Percentiles rank a stretch among this genome's conserved stretches.
Evolutionary conservation across 768 basidiomycete species (phyloP).

Genomic region (Amanita rubescens): DNA sequence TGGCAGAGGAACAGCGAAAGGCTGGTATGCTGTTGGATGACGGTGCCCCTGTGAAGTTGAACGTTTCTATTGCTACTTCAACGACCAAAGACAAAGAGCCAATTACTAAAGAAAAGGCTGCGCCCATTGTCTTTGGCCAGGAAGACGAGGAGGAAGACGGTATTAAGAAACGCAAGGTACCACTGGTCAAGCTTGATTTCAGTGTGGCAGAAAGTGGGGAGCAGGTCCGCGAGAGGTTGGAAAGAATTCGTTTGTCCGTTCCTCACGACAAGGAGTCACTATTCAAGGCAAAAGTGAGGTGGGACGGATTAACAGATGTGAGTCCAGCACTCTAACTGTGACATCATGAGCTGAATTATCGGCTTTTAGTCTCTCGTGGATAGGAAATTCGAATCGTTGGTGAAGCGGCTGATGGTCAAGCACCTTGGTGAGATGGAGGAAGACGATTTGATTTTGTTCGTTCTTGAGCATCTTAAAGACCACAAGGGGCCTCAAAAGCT

Average conservation of each 20-base stretch:
- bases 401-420: constrained; percentile 76
- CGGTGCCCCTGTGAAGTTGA: constrained; percentile 82
- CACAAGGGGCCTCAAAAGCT: constrained; percentile 81
- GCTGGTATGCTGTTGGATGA: constrained; percentile 89
- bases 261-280: constrained; percentile 72
- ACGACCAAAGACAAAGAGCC: constrained; percentile 36
- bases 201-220: constrained; percentile 74
- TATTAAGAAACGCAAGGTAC: constrained; percentile 73
- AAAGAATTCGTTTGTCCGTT: constrained; percentile 68
- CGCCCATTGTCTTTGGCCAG: constrained; percentile 53
- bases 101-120: constrained; percentile 43
- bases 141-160: constrained; percentile 88
- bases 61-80: constrained; percentile 58
- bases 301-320: constrained; percentile 89
- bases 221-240: constrained; percentile 71
- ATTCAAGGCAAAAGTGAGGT: constrained; percentile 81
- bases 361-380: constrained; percentile 64
- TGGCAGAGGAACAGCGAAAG: constrained; percentile 86
- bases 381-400: constrained; percentile 78
- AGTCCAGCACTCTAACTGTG: constrained; percentile 20
- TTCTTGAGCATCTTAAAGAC: constrained; percentile 87
- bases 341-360: constrained; percentile 11
- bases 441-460: constrained; percentile 91
- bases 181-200: constrained; percentile 87
- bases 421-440: constrained; percentile 91